Base-by-base conservation (phyloP, 1,139 yeast genomes). In the Casaregolazyma suthepensis region DNA sequence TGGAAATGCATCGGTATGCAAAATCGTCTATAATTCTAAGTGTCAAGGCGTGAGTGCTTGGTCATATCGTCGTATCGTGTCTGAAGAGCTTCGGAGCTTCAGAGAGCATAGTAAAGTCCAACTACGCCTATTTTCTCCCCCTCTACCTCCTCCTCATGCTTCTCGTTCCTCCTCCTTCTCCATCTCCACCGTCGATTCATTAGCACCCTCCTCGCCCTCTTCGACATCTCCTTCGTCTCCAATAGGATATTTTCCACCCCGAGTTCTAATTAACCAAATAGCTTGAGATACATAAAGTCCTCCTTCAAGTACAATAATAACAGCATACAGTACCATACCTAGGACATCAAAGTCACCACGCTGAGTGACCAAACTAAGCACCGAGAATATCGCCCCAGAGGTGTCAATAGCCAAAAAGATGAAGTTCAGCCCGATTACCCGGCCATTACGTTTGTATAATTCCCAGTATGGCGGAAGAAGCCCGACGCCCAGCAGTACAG, bases 391-490 rank as follows among this genome's bases (percentile, higher is more conserved):
- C 0, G 98, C 97, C 10, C 98, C 98, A 51, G 77, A 61, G 7
- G 87, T 78, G 67, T 91, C 98, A 66, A 90, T 75, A n/a, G 74
- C 63, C 55, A 91, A 73, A 61, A 91, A 91, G n/a, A 84, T 63
- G 66, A 91, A 89, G 65, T 89, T 89, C 63, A 91, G 85, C 0
- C 98, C 98, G 3, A 89, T 81, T 4, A 91, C 97, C 48, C 88
- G 74, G 2, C 97, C 97, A 49, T 79, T 70, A 57, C 96, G 77
- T 65, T 87, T 87, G 40, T 81, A 80, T 40, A 91, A 73, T 66
- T 91, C 98, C 63, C 83, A 83, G 68, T 90, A 91, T 4, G 97
- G 97, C 0, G 97, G 97, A 1, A 91, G 63, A 46, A 91, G 74
- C 0, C 98, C 98, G 1, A 80, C 63, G 0, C 88, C 96, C 26